Conservation (phyloP, 306 rosid species). For the Vachellia collinsii region DNA sequence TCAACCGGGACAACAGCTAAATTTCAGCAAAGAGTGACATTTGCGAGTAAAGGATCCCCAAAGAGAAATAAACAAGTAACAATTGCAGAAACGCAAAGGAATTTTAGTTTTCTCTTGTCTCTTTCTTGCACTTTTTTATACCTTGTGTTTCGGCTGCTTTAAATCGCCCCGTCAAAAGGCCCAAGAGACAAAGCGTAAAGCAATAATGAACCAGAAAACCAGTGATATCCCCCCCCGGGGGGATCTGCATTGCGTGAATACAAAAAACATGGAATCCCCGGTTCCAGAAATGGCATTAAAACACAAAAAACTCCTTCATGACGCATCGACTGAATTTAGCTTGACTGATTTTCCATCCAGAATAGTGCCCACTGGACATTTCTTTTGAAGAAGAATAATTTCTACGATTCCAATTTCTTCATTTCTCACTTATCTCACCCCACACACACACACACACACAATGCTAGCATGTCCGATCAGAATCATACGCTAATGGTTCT, state of each 20-base stretch:
- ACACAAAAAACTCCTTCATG: background rate
- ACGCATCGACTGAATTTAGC: background rate
- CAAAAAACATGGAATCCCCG: background rate
- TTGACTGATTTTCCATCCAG: conserved; percentile 36
- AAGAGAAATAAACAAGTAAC: conserved; percentile 51
- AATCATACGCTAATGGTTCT: conserved; percentile 12
- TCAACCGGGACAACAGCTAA: conserved; percentile 36
- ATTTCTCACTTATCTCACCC: background rate
- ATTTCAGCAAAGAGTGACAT: conserved; percentile 32
- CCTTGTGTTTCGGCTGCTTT: background rate
- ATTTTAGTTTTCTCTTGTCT: background rate
- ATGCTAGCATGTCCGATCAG: background rate
- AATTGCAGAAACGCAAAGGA: conserved; percentile 44
- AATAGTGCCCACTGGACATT: conserved; percentile 9
- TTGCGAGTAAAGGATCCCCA: conserved; percentile 58
- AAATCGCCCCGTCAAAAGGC: background rate
- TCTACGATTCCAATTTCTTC: background rate
- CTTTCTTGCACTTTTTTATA: background rate
- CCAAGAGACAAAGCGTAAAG: background rate
- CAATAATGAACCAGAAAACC: background rate
- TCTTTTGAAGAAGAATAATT: conserved; percentile 15
- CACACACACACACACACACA: too few species aligned
- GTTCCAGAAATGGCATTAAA: conserved; percentile 3
- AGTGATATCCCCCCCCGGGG: background rate
- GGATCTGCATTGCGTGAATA: conserved; percentile 12